Evolutionary conservation across 371 early-diverging fungal genomes (phyloP), one percentile per base, ranked within the genome.

Genomic region (Syncephalastrum monosporum): DNA sequence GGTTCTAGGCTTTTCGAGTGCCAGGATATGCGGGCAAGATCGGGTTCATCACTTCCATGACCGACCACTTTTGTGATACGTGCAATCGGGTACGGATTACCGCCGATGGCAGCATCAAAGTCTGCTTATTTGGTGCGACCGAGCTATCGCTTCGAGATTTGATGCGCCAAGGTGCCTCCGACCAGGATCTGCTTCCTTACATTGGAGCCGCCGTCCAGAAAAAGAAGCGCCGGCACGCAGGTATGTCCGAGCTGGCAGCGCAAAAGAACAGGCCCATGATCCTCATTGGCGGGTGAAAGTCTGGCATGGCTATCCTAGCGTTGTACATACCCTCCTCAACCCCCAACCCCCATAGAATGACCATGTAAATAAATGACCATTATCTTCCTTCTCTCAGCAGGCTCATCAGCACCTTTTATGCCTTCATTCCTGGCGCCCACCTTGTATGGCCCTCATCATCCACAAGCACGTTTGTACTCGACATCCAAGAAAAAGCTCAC

Each of bases 31-130:
- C 65, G 38, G 96, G 96, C 10, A 85, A 86, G 69, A 82, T 97
- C 64, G 97, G 97, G 0, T 97, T 96, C 64, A 96, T 97, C 50
- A 92, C 93, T 1, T 94, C 95, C 4, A 97, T 97, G 97, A 91
- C 95, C 19, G 90, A 95, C 42, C 92, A 95, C 57, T 97, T 97
- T 60, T 97, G 96, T 71, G 83, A 88, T 6, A 91, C 93, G 0
- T 97, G 97, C 64, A 96, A 95, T 65, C 83, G 97, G 17, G 72
- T 97, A 23, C 86, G 97, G 3, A 82, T 97, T 42, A 86, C 94
- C n/a, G 95, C 97, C 0, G 94, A 97, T 65, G 97, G 97, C 3
- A 92, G 90, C 57, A 72, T 97, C 60, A 97, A 97, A 65, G 93
- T 87, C 24, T 97, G 97, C 59, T 71, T 97, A 47, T 95, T 95